A percentile compares a stretch with the other conserved stretches of the same genome.
phyloP scores from a whole-genome alignment of 352 stramenopile species.

The Ophiocytium majus region DNA sequence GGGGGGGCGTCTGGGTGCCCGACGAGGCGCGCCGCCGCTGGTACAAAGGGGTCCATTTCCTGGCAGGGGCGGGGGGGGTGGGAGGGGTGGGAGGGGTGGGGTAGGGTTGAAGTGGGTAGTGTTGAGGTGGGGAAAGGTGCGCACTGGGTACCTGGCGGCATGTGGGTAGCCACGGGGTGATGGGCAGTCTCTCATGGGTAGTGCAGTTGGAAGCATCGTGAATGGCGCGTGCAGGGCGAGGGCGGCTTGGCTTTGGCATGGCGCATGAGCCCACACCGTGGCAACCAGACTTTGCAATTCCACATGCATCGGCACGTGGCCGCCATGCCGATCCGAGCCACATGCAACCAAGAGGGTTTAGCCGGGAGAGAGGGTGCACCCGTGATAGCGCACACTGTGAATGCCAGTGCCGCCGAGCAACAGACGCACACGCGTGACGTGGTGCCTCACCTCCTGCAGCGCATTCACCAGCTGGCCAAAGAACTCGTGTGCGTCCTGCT shows the following conservation, averaged over 20 bases:
- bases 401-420: neutral
- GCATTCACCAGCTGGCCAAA: slow-evolving; percentile 35
- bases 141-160: neutral
- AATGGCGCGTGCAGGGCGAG: neutral
- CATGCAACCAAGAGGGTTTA: neutral
- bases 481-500: slow-evolving; percentile 52
- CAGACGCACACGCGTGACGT: neutral
- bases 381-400: neutral
- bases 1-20: neutral
- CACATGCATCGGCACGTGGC: too few relatives aligned
- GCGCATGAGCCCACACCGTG: too few relatives aligned
- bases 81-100: neutral
- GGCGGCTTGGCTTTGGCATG: neutral
- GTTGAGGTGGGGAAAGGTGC: neutral
- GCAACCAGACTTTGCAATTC: too few relatives aligned
- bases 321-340: neutral
- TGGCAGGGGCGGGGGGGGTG: neutral
- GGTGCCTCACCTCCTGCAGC: slow-evolving; percentile 33
- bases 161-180: neutral
- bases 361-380: neutral
- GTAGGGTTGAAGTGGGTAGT: neutral
- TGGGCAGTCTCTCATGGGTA: neutral
- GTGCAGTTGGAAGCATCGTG: neutral
- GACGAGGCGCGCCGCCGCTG: neutral
- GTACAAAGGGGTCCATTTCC: neutral